phyloP scores from a whole-genome alignment of 2,329 filamentous ascomycete species.

The Fusarium incarnatum region DNA sequence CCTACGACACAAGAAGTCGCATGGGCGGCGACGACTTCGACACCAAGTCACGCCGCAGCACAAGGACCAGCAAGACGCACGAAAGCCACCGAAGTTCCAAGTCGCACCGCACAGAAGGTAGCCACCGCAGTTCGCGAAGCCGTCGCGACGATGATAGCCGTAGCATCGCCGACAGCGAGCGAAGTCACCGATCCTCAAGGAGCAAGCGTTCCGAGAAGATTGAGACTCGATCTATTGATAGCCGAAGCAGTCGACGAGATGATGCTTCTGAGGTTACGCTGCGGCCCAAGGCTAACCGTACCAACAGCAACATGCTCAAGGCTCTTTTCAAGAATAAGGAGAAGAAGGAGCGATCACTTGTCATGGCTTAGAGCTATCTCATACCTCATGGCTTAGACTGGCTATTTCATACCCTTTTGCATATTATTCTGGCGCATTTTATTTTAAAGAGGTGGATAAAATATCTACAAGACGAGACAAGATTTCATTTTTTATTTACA shows the following conservation, averaged over 20 bases:
- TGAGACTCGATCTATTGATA: constrained; percentile 53
- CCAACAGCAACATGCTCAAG: constrained; percentile 66
- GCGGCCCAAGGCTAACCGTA: constrained; percentile 61
- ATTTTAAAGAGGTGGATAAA: constrained; percentile 23
- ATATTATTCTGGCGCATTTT: constrained; percentile 27
- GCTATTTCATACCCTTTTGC: constrained; percentile 6
- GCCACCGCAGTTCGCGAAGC: constrained; percentile 44
- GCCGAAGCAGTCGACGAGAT: constrained; percentile 49
- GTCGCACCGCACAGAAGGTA: constrained; percentile 47
- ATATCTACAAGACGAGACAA: constrained; percentile 26
- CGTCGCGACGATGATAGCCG: constrained; percentile 38
- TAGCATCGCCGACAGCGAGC: constrained; percentile 55
- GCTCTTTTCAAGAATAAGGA: constrained; percentile 68
- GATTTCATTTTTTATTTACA: background rate
- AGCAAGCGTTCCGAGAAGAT: constrained; percentile 51
- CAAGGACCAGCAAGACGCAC: constrained; percentile 49
- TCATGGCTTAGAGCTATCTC: constrained; percentile 36
- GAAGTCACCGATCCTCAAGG: constrained; percentile 50
- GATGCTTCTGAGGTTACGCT: constrained; percentile 53
- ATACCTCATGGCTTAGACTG: no score
- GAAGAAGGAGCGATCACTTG: constrained; percentile 53
- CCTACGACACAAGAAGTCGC: constrained; percentile 57
- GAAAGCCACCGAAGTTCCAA: constrained; percentile 48
- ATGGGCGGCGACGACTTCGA: constrained; percentile 55
- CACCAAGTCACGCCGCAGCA: constrained; percentile 52